A percentile compares a stretch with the other conserved stretches of the same genome.
These are phyloP conservation scores for Candida orba DNA, from an alignment of 805 yeast species.

Conservation along the genomic window DNA sequence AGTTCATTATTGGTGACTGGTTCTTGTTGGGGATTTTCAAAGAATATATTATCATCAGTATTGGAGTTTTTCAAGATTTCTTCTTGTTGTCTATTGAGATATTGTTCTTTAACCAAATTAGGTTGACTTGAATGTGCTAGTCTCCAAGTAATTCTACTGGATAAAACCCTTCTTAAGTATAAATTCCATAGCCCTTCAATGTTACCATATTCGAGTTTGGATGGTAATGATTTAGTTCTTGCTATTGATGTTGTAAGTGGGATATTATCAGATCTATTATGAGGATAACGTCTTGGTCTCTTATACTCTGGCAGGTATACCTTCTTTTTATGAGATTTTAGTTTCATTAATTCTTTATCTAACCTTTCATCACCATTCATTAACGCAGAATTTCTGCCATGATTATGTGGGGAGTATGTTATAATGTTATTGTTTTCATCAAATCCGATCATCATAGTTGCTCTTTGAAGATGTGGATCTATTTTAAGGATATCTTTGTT, in stretches of 20 bases:
- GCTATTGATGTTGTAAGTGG: conserved; percentile 9
- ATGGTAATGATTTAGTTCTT: conserved; percentile 20
- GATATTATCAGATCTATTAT: conserved; percentile 11
- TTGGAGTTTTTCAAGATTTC: neutral
- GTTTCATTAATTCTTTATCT: conserved; percentile 16
- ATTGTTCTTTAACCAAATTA: conserved; percentile 1
- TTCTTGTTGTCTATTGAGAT: conserved; percentile 2
- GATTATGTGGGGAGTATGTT: conserved; percentile 20
- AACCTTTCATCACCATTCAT: conserved; percentile 18
- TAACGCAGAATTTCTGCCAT: conserved; percentile 16
- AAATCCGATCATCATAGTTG: conserved; percentile 16
- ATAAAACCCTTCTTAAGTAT: conserved; percentile 26
- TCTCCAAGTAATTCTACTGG: conserved; percentile 27
- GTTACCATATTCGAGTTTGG: conserved; percentile 8
- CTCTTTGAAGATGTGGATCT: conserved; percentile 9
- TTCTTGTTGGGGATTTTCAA: neutral
- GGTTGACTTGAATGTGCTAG: conserved; percentile 13
- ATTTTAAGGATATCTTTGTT: conserved; percentile 8
- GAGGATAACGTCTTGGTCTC: conserved; percentile 8
- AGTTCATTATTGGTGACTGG: neutral
- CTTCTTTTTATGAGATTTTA: conserved; percentile 7
- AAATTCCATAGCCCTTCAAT: conserved; percentile 26
- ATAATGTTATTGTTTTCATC: conserved; percentile 23
- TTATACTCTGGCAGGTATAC: conserved; percentile 8
- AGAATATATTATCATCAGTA: neutral